These are phyloP conservation scores for Pholiota adiposa DNA, from an alignment of 1,284 basidiomycete species.

Conservation along the genomic window DNA sequence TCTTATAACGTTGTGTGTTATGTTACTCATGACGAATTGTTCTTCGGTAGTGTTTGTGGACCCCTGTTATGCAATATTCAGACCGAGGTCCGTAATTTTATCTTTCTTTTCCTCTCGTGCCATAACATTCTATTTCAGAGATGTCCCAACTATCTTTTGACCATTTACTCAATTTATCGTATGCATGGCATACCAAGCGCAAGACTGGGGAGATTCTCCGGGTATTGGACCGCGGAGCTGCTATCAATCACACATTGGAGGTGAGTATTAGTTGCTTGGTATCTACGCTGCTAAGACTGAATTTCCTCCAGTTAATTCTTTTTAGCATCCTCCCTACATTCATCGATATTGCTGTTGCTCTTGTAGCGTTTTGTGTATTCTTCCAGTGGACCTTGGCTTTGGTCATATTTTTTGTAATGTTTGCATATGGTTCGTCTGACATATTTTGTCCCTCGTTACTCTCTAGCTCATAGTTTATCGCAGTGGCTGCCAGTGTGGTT, in stretches of 20 bases:
- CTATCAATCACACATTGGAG: constrained; percentile 84
- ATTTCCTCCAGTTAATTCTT: constrained; percentile 56
- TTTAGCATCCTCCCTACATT: constrained; percentile 85
- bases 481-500: constrained; percentile 67
- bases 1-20: constrained; percentile 3
- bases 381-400: constrained; percentile 74
- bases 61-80: constrained; percentile 88
- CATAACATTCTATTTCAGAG: constrained; percentile 41
- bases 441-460: background rate
- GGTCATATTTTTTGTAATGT: constrained; percentile 78
- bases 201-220: constrained; percentile 83
- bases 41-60: constrained; percentile 62
- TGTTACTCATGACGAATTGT: constrained; percentile 18
- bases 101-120: constrained; percentile 2
- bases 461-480: constrained; percentile 16
- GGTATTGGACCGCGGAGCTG: constrained; percentile 87
- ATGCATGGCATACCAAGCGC: constrained; percentile 85
- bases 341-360: constrained; percentile 74
- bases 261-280: constrained; percentile 42
- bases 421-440: constrained; percentile 63
- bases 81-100: constrained; percentile 53
- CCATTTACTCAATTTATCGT: constrained; percentile 80
- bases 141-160: constrained; percentile 83
- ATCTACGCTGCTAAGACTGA: background rate
- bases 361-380: constrained; percentile 63